phyloP scores from a whole-genome alignment of 805 yeast species.

The Pichia occidentalis region DNA sequence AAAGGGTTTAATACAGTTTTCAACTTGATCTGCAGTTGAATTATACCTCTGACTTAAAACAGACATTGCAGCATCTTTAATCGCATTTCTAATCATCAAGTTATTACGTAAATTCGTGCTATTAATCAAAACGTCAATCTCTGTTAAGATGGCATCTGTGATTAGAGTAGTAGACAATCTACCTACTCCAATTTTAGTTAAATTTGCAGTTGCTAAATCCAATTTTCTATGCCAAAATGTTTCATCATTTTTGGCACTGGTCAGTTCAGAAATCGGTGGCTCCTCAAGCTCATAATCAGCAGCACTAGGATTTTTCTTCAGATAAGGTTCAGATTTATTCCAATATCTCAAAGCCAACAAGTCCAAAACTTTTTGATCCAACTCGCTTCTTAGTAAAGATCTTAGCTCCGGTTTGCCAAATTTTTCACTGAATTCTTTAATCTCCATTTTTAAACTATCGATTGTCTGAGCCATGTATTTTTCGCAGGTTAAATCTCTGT shows the following conservation, averaged over 20 bases:
- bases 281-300: constrained; percentile 29
- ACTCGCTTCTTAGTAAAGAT: constrained; percentile 68
- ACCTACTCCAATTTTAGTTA: constrained; percentile 93
- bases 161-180: constrained; percentile 77
- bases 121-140: constrained; percentile 66
- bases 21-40: constrained; percentile 97
- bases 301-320: constrained; percentile 14
- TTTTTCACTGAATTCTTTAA: constrained; percentile 77
- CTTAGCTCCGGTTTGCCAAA: constrained; percentile 81
- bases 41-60: constrained; percentile 75
- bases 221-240: constrained; percentile 82
- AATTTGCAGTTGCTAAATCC: constrained; percentile 73
- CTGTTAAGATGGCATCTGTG: constrained; percentile 72
- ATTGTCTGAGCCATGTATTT: constrained; percentile 89
- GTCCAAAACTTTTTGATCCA: constrained; percentile 87
- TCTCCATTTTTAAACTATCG: constrained; percentile 76
- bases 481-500: constrained; percentile 87
- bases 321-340: constrained; percentile 53
- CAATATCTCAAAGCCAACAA: constrained; percentile 86
- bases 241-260: constrained; percentile 56
- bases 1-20: constrained; percentile 95
- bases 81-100: constrained; percentile 77
- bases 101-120: constrained; percentile 74
- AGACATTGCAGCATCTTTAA: constrained; percentile 75
- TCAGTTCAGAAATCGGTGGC: constrained; percentile 49